A percentile compares a stretch with the other conserved stretches of the same genome.
Evolutionary conservation across 441 rosid genomes (phyloP).

Genomic region (Hura crepitans): DNA sequence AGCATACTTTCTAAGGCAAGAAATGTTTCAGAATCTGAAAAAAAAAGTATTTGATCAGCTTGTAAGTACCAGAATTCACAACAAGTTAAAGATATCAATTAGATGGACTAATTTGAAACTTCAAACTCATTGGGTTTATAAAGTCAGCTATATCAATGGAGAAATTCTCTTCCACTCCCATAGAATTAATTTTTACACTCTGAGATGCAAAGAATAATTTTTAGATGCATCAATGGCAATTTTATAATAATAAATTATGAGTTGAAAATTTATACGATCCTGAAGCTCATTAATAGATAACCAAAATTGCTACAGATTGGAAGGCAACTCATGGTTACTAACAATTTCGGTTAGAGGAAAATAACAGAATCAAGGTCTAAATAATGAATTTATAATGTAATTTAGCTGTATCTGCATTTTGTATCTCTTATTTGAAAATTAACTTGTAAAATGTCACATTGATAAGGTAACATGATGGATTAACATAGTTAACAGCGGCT

Average conservation of each 20-base stretch:
- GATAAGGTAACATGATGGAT: background rate
- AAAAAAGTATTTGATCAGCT: too few species aligned
- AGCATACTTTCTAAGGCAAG: too few species aligned
- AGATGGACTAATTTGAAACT: too few species aligned
- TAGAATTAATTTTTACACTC: too few species aligned
- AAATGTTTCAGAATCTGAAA: too few species aligned
- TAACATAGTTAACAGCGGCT: background rate
- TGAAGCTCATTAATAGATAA: background rate
- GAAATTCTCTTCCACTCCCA: too few species aligned
- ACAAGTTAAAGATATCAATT: too few species aligned
- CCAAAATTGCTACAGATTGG: background rate
- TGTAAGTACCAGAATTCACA: too few species aligned
- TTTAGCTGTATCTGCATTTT: background rate
- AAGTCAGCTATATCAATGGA: background rate
- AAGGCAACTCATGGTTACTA: background rate
- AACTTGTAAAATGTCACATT: background rate
- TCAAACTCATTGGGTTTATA: too few species aligned
- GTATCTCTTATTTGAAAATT: background rate
- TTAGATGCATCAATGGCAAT: too few species aligned
- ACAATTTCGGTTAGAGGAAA: background rate
- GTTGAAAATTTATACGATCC: background rate
- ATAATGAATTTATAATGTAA: background rate
- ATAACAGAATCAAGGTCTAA: background rate
- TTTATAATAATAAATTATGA: too few species aligned
- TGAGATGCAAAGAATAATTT: too few species aligned